A percentile compares a stretch with the other conserved stretches of the same genome.
phyloP scores from a whole-genome alignment of 345 rosid genomes.

The Pistacia atlantica region DNA sequence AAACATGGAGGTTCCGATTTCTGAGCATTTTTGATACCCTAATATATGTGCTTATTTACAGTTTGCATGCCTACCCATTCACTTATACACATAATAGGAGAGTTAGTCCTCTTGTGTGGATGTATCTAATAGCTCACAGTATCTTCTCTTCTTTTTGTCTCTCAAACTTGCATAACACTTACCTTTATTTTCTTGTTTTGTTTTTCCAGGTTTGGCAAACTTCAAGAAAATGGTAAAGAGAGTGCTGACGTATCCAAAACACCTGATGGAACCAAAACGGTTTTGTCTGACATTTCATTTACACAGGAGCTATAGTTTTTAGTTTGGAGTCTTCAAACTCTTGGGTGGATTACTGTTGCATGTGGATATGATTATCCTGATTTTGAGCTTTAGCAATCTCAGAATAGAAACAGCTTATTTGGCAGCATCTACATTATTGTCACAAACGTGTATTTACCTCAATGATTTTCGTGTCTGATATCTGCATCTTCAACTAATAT shows the following conservation, averaged over 20 bases:
- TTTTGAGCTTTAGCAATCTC: background rate
- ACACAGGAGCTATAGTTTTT: background rate
- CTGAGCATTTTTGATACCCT: background rate
- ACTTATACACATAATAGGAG: background rate
- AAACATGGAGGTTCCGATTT: background rate
- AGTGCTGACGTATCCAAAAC: conserved; percentile 36
- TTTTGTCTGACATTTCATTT: conserved; percentile 22
- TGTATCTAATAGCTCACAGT: background rate
- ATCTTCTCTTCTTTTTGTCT: background rate
- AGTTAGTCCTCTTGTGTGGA: background rate
- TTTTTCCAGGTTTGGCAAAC: conserved; percentile 43
- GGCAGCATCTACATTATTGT: background rate
- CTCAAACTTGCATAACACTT: conserved; percentile 3
- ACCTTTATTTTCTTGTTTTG: conserved; percentile 18
- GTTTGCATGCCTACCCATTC: background rate
- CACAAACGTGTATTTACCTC: background rate
- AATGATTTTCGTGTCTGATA: background rate
- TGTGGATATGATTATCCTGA: no score
- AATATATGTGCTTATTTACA: background rate
- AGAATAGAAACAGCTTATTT: background rate
- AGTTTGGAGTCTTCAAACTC: background rate
- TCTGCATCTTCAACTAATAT: background rate
- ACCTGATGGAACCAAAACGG: conserved; percentile 64
- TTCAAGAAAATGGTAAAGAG: conserved; percentile 41
- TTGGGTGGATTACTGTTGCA: background rate